These are phyloP conservation scores for Pyrenophora graminea DNA, from an alignment of 2,329 filamentous ascomycete genomes.

Conservation along the genomic window DNA sequence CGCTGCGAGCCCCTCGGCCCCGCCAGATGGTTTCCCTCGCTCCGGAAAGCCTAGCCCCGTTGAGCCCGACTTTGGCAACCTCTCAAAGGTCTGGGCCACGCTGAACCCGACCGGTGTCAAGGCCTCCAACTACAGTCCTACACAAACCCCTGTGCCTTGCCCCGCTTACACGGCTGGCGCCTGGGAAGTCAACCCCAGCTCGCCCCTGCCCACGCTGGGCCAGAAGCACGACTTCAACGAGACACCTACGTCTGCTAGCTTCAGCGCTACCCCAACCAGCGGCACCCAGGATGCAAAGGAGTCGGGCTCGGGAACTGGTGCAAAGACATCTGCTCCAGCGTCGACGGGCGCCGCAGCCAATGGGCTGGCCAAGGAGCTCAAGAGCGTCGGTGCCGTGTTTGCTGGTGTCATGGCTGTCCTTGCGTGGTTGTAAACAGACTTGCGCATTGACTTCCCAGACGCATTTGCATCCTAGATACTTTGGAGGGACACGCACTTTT, in stretches of 20 bases:
- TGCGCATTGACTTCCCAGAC: too few species aligned
- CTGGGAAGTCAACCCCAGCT: conserved; percentile 75
- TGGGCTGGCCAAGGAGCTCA: conserved; percentile 26
- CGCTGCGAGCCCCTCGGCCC: conserved; percentile 49
- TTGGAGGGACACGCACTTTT: too few species aligned
- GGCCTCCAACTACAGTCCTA: conserved; percentile 67
- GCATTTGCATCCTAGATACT: too few species aligned
- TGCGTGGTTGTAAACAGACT: conserved; percentile 22
- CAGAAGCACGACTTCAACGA: conserved; percentile 32
- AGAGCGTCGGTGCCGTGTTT: conserved; percentile 23
- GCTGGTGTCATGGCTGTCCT: conserved; percentile 28
- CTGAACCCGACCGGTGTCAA: conserved; percentile 71
- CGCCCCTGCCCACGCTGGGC: conserved; percentile 70
- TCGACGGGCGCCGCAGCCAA: conserved; percentile 26
- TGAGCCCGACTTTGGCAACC: conserved; percentile 75
- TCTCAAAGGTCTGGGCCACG: conserved; percentile 76
- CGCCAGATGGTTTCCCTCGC: conserved; percentile 70
- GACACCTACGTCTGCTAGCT: conserved; percentile 7
- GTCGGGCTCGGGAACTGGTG: neutral
- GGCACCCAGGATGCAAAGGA: neutral
- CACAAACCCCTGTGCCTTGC: conserved; percentile 67
- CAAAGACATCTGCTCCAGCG: conserved; percentile 8
- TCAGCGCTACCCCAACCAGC: conserved; percentile 3
- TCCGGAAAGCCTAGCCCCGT: conserved; percentile 72
- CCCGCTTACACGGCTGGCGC: conserved; percentile 69